phyloP scores from a whole-genome alignment of 768 basidiomycete species.

The Suillus subluteus region DNA sequence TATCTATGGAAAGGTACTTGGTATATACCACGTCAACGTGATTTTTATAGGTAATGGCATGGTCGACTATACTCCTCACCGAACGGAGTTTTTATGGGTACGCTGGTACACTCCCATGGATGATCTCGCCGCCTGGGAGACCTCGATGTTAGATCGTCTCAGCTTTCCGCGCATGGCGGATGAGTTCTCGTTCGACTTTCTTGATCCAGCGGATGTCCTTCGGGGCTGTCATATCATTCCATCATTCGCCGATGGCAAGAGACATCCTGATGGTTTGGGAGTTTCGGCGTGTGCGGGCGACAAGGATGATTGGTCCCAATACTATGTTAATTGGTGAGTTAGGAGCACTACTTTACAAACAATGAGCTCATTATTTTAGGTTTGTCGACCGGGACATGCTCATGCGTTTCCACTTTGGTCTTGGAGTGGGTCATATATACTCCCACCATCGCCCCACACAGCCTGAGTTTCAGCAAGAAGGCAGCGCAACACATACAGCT shows the following conservation, averaged over 20 bases:
- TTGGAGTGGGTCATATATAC: too few relatives aligned
- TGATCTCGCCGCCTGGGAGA: not conserved
- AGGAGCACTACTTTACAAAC: not conserved
- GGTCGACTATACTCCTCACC: too few relatives aligned
- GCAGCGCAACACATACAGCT: not conserved
- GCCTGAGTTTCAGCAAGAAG: too few relatives aligned
- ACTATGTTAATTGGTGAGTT: conserved; percentile 5
- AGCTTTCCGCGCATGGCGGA: conserved; percentile 8
- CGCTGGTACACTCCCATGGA: not conserved
- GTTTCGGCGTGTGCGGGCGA: conserved; percentile 1
- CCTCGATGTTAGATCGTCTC: not conserved
- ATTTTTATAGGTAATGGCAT: too few relatives aligned
- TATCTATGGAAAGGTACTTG: too few relatives aligned
- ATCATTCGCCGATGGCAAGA: conserved; percentile 6
- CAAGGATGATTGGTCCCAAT: not conserved
- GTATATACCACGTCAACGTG: too few relatives aligned
- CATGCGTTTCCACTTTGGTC: too few relatives aligned
- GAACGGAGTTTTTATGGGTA: too few relatives aligned
- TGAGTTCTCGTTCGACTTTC: conserved; percentile 9
- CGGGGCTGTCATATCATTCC: conserved; percentile 12
- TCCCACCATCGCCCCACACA: too few relatives aligned
- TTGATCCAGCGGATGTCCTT: conserved; percentile 10
- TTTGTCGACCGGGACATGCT: too few relatives aligned
- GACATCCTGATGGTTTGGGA: conserved; percentile 1
- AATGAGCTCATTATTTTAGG: not conserved